phyloP scores from a whole-genome alignment of 2,329 filamentous ascomycete species.

The Chaetomiaceae sp. region DNA sequence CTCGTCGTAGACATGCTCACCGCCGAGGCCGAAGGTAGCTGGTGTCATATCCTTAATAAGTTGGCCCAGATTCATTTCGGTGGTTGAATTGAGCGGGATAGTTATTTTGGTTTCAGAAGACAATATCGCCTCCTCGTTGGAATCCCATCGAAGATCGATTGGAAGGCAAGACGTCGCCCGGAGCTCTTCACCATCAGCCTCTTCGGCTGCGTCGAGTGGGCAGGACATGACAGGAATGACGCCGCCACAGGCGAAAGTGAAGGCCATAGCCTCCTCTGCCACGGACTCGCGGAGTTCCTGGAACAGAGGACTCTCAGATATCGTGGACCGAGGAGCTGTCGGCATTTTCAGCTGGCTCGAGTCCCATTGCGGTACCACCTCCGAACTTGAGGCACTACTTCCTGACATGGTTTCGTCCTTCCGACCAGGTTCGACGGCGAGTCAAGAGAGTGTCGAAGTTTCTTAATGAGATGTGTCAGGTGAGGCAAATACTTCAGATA shows the following conservation, averaged over 20 bases:
- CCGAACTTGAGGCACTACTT: too few relatives aligned
- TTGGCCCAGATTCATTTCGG: constrained; percentile 11
- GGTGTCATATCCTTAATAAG: constrained; percentile 33
- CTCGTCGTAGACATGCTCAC: constrained; percentile 44
- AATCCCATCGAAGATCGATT: constrained; percentile 22
- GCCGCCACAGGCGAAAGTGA: constrained; percentile 14
- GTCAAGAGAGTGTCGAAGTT: too few relatives aligned
- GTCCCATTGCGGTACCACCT: too few relatives aligned
- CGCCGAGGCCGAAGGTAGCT: constrained; percentile 43
- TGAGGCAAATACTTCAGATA: too few relatives aligned
- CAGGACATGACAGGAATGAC: constrained; percentile 9
- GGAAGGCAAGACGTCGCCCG: not conserved
- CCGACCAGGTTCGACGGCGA: too few relatives aligned
- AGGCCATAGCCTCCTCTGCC: not conserved
- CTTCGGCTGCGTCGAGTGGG: not conserved
- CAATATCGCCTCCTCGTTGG: not conserved
- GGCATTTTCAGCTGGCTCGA: not conserved
- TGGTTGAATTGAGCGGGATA: constrained; percentile 11
- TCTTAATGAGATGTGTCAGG: too few relatives aligned
- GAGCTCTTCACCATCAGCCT: not conserved
- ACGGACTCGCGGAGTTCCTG: constrained; percentile 3
- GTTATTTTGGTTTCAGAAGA: constrained; percentile 11
- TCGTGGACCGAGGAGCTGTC: not conserved
- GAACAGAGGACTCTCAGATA: not conserved
- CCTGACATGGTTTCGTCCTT: too few relatives aligned